These are phyloP conservation scores for Blakeslea trispora DNA, from an alignment of 371 early-diverging fungal species.

Conservation along the genomic window DNA sequence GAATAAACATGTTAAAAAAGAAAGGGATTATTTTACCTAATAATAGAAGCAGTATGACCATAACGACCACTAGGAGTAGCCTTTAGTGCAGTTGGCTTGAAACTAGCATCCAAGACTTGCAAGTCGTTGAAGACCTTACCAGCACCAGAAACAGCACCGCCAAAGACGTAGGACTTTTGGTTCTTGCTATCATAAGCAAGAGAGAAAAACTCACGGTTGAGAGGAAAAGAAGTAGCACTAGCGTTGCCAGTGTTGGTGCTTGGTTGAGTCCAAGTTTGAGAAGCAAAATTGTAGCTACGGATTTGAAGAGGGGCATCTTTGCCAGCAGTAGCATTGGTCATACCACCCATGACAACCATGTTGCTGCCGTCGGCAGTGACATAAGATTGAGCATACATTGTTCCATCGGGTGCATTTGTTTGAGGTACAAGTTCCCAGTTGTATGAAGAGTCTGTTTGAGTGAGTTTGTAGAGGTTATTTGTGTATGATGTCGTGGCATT, in stretches of 20 bases:
- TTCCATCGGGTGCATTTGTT: slow-evolving; percentile 22
- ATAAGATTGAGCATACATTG: slow-evolving; percentile 24
- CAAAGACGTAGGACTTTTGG: slow-evolving; percentile 32
- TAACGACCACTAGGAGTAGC: slow-evolving; percentile 24
- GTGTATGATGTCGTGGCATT: slow-evolving; percentile 25
- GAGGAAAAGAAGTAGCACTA: background rate
- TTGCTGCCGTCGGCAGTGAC: slow-evolving; percentile 19
- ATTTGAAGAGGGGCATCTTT: slow-evolving; percentile 12
- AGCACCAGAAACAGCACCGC: slow-evolving; percentile 26
- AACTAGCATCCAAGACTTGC: slow-evolving; percentile 28
- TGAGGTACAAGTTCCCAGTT: slow-evolving; percentile 24
- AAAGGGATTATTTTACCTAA: slow-evolving; percentile 31
- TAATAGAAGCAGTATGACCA: slow-evolving; percentile 41
- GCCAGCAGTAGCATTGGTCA: slow-evolving; percentile 16
- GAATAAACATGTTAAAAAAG: background rate
- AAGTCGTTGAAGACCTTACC: slow-evolving; percentile 24
- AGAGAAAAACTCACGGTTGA: slow-evolving; percentile 23
- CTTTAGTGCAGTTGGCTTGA: slow-evolving; percentile 20
- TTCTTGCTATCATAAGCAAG: slow-evolving; percentile 17
- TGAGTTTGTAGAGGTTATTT: slow-evolving; percentile 25
- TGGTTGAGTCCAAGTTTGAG: slow-evolving; percentile 21
- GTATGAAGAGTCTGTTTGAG: slow-evolving; percentile 15
- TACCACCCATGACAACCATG: slow-evolving; percentile 27
- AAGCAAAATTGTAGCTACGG: slow-evolving; percentile 21
- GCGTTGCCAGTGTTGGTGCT: slow-evolving; percentile 4